Evolutionary conservation across 768 basidiomycete species (phyloP).

Genomic region (Crucibulum laeve): DNA sequence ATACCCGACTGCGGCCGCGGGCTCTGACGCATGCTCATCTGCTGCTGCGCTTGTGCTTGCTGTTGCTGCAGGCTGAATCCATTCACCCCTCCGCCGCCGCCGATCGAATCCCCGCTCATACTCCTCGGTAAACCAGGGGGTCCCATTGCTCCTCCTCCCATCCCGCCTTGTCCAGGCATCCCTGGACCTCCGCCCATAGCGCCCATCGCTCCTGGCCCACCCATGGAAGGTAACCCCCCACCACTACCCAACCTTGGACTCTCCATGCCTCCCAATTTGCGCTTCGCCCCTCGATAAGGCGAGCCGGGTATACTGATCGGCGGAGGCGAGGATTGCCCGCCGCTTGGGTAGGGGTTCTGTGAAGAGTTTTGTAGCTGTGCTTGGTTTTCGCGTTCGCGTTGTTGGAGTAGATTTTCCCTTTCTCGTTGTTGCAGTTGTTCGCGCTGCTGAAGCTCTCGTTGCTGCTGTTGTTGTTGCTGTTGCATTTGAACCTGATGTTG

Average conservation of each 20-base stretch:
- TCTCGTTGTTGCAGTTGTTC: constrained; percentile 6
- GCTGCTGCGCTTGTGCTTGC: no score
- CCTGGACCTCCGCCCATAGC: constrained; percentile 8
- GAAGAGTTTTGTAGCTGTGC: constrained; percentile 13
- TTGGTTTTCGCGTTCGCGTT: constrained; percentile 6
- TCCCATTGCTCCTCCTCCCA: constrained; percentile 3
- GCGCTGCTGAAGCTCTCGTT: constrained; percentile 3
- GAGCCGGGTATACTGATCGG: constrained; percentile 11
- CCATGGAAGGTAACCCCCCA: background rate
- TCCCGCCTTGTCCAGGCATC: constrained; percentile 1
- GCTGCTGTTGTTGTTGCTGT: constrained; percentile 6
- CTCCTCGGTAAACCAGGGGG: constrained; percentile 9
- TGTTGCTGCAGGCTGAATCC: constrained; percentile 2
- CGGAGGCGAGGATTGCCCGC: background rate
- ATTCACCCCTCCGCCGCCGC: constrained; percentile 2
- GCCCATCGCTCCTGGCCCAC: constrained; percentile 1
- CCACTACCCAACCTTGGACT: constrained; percentile 13
- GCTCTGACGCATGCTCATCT: constrained; percentile 4
- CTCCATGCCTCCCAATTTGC: constrained; percentile 18
- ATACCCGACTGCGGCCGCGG: constrained; percentile 14
- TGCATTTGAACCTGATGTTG: constrained; percentile 9
- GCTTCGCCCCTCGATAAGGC: constrained; percentile 25
- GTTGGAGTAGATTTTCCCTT: constrained; percentile 1
- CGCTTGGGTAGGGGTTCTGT: constrained; percentile 7
- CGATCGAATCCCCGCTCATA: constrained; percentile 6